A percentile compares a stretch with the other conserved stretches of the same genome.
phyloP scores from a whole-genome alignment of 352 stramenopile genomes.

The Phytophthora capsici region DNA sequence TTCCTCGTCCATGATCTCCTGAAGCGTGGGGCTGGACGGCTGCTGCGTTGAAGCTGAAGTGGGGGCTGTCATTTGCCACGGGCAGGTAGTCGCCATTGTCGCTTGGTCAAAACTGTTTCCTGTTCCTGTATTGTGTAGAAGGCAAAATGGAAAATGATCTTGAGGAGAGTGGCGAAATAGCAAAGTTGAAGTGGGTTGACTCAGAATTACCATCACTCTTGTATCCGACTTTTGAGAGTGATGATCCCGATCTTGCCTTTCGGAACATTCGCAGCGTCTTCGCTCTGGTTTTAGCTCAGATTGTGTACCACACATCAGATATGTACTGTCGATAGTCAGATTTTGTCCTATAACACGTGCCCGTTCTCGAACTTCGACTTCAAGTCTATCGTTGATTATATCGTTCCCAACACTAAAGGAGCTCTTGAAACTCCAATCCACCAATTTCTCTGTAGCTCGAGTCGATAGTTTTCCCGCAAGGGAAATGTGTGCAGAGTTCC shows the following conservation, averaged over 20 bases:
- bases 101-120: background rate
- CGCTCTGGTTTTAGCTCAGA: slow-evolving; percentile 9
- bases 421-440: no score
- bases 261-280: slow-evolving; percentile 22
- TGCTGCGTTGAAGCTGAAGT: slow-evolving; percentile 2
- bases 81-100: slow-evolving; percentile 22
- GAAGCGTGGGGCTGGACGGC: slow-evolving; percentile 38
- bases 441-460: no score
- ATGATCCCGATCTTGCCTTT: slow-evolving; percentile 21
- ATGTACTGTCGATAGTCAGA: slow-evolving; percentile 4
- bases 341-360: background rate
- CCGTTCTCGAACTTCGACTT: background rate
- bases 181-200: slow-evolving; percentile 22
- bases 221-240: background rate
- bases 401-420: no score
- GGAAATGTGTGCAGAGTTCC: no score
- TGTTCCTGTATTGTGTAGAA: background rate
- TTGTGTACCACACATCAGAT: slow-evolving; percentile 8
- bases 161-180: background rate
- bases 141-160: slow-evolving; percentile 22
- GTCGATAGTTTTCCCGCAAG: no score
- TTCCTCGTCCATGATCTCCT: slow-evolving; percentile 78
- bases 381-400: background rate
- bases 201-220: no score
- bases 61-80: slow-evolving; percentile 17